A percentile compares a stretch with the other conserved stretches of the same genome.
Conservation (phyloP, 2,329 filamentous ascomycete genomes). For the Aspergillus novofumigatus region DNA sequence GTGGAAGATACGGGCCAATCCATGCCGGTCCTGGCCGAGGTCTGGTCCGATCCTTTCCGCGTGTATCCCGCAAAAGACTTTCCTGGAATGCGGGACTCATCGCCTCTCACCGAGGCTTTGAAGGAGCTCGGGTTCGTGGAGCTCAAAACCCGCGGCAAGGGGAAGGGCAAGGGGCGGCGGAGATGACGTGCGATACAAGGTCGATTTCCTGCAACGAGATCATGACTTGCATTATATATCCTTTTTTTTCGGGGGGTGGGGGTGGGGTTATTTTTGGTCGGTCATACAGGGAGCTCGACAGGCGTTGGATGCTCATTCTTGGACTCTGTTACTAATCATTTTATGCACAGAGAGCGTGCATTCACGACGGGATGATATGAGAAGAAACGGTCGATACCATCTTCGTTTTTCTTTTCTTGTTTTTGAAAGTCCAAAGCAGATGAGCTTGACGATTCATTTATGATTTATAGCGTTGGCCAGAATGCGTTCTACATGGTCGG, state of each 20-base stretch:
- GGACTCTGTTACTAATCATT: neutral
- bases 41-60: conserved; percentile 39
- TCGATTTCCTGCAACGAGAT: neutral
- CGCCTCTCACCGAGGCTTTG: conserved; percentile 34
- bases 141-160: conserved; percentile 37
- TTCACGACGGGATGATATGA: neutral
- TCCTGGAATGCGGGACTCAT: conserved; percentile 41
- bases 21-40: conserved; percentile 37
- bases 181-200: conserved; percentile 2
- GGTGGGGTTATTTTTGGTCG: neutral
- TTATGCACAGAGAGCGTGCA: neutral
- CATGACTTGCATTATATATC: neutral
- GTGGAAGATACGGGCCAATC: conserved; percentile 32
- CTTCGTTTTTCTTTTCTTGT: neutral
- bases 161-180: conserved; percentile 32
- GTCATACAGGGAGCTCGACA: neutral
- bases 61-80: conserved; percentile 44
- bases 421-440: neutral
- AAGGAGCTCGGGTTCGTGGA: conserved; percentile 41
- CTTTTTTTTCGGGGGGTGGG: neutral
- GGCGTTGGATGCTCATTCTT: neutral
- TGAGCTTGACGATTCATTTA: neutral
- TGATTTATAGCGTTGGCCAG: neutral
- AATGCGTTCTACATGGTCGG: neutral
- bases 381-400: neutral